These are phyloP conservation scores for Linum tenue DNA, from an alignment of 345 rosid species.

Conservation along the genomic window DNA sequence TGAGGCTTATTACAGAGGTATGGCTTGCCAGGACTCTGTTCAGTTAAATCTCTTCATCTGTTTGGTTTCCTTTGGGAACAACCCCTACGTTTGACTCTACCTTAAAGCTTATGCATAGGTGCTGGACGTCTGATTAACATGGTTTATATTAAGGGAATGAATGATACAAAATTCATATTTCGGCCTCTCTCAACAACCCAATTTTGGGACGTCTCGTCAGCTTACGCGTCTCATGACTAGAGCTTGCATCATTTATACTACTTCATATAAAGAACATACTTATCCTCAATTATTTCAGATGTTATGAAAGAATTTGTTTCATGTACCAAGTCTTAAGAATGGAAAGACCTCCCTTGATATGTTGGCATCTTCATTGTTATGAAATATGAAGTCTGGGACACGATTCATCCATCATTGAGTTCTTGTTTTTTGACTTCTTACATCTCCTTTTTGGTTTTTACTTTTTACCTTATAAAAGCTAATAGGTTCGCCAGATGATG, in stretches of 20 bases:
- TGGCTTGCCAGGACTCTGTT: background rate
- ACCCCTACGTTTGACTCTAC: background rate
- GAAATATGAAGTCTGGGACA: background rate
- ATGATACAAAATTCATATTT: too few species aligned
- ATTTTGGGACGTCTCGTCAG: too few species aligned
- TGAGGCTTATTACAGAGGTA: conserved; percentile 8
- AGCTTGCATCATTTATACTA: background rate
- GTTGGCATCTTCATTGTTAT: background rate
- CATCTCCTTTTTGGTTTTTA: background rate
- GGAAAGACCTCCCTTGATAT: background rate
- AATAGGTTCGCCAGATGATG: conserved; percentile 7
- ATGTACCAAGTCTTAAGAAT: background rate
- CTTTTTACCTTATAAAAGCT: background rate
- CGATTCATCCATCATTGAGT: background rate
- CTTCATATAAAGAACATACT: too few species aligned
- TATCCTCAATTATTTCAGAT: background rate
- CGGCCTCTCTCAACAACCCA: too few species aligned
- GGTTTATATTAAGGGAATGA: too few species aligned
- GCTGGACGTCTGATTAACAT: background rate
- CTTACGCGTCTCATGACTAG: background rate
- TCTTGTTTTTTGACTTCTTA: background rate
- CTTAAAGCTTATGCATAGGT: background rate
- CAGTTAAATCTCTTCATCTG: background rate
- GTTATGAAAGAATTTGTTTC: background rate
- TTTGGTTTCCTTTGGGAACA: background rate